These are phyloP conservation scores for Fusarium nelsonii DNA, from an alignment of 2,329 filamentous ascomycete species.

Conservation along the genomic window DNA sequence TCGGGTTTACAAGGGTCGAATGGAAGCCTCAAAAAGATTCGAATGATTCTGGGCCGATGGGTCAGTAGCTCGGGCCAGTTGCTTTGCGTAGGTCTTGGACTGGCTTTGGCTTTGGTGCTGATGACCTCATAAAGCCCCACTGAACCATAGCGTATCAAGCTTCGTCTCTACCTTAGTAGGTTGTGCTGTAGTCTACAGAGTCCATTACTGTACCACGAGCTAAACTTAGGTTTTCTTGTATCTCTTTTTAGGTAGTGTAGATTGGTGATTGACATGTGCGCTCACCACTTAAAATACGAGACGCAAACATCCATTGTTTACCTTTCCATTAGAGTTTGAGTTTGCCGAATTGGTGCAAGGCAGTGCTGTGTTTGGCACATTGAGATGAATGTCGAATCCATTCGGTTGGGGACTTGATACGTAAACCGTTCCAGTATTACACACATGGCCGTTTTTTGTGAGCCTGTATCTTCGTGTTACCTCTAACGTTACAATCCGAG, in stretches of 20 bases:
- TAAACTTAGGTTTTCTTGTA: not conserved
- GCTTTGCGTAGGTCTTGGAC: conserved; percentile 29
- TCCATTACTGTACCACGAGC: not conserved
- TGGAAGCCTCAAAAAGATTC: conserved; percentile 30
- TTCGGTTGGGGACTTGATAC: not conserved
- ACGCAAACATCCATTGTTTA: conserved; percentile 3
- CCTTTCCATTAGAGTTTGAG: not conserved
- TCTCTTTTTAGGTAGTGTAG: not conserved
- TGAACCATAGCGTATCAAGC: conserved; percentile 10
- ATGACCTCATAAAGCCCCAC: conserved; percentile 51
- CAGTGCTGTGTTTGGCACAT: not conserved
- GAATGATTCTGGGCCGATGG: conserved; percentile 39
- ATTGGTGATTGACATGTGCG: not conserved
- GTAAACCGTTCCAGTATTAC: not conserved
- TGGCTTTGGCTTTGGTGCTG: conserved; percentile 22
- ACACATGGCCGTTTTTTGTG: not conserved
- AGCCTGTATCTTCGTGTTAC: not conserved
- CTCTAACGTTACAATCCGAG: not conserved
- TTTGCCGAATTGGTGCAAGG: not conserved
- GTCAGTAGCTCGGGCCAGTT: conserved; percentile 40
- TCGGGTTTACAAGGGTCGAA: conserved; percentile 21
- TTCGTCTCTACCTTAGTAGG: not conserved
- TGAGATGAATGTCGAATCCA: not conserved
- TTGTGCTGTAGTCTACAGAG: too few species aligned
- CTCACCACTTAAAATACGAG: conserved; percentile 5